phyloP scores from a whole-genome alignment of 2,329 filamentous ascomycete species.

The Clonostachys byssicola region DNA sequence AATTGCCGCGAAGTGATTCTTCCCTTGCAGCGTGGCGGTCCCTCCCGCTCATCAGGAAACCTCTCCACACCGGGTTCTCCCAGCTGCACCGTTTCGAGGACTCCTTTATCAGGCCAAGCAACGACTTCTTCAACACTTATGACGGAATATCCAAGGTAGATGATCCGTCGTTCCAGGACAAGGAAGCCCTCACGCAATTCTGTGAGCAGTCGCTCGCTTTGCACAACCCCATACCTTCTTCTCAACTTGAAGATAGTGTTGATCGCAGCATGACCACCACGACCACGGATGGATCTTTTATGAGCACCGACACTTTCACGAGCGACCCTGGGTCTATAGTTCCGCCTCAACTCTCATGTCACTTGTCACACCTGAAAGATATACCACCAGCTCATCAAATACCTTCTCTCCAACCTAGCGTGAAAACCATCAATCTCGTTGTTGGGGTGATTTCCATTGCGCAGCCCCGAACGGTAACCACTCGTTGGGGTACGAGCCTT shows the following conservation, averaged over 20 bases:
- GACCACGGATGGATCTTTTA: constrained; percentile 5
- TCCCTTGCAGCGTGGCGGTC: constrained; percentile 46
- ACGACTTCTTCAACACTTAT: constrained; percentile 45
- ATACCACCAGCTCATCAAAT: constrained; percentile 67
- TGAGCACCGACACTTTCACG: constrained; percentile 21
- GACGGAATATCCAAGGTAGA: constrained; percentile 17
- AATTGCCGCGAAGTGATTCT: not conserved
- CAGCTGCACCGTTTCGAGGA: constrained; percentile 34
- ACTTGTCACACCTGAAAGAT: constrained; percentile 55
- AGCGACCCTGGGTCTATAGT: constrained; percentile 16
- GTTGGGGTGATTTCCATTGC: constrained; percentile 72
- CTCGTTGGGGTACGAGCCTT: constrained; percentile 56
- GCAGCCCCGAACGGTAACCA: constrained; percentile 62
- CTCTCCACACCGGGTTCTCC: constrained; percentile 47
- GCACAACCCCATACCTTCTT: constrained; percentile 62
- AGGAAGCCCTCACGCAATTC: constrained; percentile 55
- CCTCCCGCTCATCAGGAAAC: constrained; percentile 40
- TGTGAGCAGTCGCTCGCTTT: constrained; percentile 74
- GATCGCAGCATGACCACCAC: constrained; percentile 18
- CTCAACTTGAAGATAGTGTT: constrained; percentile 42
- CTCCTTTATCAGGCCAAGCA: constrained; percentile 10
- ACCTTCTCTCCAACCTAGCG: constrained; percentile 67
- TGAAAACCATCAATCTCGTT: constrained; percentile 78
- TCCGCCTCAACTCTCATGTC: constrained; percentile 16
- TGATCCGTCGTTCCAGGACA: constrained; percentile 18